phyloP scores from a whole-genome alignment of 176 grass and related monocot species.

The Zea luxurians region DNA sequence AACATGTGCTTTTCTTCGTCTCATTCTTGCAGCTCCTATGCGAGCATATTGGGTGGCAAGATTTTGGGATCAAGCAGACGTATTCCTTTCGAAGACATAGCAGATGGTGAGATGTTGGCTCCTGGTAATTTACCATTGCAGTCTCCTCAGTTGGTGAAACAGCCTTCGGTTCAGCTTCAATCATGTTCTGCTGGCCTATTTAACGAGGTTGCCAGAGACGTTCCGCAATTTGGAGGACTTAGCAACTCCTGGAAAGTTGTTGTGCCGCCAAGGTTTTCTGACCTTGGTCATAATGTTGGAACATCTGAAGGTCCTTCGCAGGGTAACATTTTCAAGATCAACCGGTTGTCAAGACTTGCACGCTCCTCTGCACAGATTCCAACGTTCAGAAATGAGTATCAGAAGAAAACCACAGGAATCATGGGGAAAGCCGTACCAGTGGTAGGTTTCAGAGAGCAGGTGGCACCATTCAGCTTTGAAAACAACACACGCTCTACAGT shows the following conservation, averaged over 20 bases:
- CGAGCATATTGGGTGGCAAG: neutral
- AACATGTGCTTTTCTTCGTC: neutral
- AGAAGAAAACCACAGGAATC: conserved; percentile 15
- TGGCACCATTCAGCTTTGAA: conserved; percentile 14
- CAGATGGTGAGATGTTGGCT: neutral
- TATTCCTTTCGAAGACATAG: neutral
- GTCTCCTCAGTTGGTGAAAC: neutral
- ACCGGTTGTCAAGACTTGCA: neutral
- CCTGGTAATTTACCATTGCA: neutral
- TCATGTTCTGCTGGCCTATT: conserved; percentile 8
- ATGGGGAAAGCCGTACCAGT: neutral
- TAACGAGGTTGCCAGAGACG: neutral
- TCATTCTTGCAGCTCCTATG: neutral
- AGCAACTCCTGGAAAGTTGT: conserved; percentile 8
- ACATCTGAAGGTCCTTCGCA: conserved; percentile 9
- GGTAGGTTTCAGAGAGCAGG: neutral
- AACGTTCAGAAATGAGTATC: conserved; percentile 10
- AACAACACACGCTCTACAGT: conserved; percentile 1
- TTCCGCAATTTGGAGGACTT: neutral
- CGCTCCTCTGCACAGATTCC: neutral
- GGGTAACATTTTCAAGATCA: neutral
- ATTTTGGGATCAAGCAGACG: neutral
- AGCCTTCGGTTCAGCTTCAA: conserved; percentile 2
- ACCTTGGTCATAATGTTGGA: conserved; percentile 14
- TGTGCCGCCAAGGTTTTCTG: neutral